Conservation (phyloP, 23 red algal genomes). For the Gracilaria domingensis region DNA sequence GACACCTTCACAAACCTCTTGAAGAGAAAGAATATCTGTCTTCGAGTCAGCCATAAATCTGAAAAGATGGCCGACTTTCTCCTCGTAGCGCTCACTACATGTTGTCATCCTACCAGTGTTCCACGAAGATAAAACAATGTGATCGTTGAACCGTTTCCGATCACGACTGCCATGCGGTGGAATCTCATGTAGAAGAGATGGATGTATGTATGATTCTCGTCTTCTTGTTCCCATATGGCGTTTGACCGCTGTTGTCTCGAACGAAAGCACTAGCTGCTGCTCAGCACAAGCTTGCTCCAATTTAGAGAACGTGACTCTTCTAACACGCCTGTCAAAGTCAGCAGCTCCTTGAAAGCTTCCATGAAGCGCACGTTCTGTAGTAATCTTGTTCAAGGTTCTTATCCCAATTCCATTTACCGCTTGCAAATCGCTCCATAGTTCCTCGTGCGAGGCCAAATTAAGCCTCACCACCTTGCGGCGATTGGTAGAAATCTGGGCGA, state of each 20-base stretch:
- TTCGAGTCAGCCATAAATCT: conserved; percentile 26
- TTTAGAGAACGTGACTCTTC: conserved; percentile 32
- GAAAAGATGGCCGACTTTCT: conserved; percentile 35
- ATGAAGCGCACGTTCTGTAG: conserved; percentile 28
- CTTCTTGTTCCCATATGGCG: not conserved
- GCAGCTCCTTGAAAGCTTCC: conserved; percentile 37
- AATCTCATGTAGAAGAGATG: not conserved
- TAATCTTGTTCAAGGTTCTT: conserved; percentile 56
- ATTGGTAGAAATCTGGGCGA: not conserved
- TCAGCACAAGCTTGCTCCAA: conserved; percentile 12
- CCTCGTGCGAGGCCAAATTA: not conserved
- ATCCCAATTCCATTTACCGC: conserved; percentile 36
- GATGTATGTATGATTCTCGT: conserved; percentile 18
- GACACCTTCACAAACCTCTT: conserved; percentile 42
- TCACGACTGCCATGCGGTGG: not conserved
- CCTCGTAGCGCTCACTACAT: conserved; percentile 26
- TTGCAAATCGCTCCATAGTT: conserved; percentile 19
- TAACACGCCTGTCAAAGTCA: conserved; percentile 59
- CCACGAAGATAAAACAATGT: conserved; percentile 27
- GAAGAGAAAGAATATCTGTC: conserved; percentile 37
- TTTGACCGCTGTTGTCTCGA: not conserved
- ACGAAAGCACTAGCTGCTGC: conserved; percentile 1
- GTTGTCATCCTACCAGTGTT: conserved; percentile 54
- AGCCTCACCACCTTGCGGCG: conserved; percentile 2
- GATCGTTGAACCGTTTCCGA: not conserved